A percentile compares a stretch with the other conserved stretches of the same genome.
phyloP scores from a whole-genome alignment of 495 filamentous ascomycete genomes.

The Aspergillus baeticus region DNA sequence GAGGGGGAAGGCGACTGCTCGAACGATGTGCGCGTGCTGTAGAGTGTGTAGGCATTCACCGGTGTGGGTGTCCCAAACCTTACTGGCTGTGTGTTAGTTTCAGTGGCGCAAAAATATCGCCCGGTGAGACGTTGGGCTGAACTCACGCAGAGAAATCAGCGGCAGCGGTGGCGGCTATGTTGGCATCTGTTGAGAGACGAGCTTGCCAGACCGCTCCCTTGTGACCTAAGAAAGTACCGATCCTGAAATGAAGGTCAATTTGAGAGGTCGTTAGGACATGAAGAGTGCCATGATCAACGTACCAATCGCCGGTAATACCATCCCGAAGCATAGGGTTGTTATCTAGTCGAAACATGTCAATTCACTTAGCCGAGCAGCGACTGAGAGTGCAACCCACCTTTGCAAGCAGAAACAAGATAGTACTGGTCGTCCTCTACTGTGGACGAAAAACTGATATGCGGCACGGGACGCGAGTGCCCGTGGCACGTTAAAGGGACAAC shows the following conservation, averaged over 20 bases:
- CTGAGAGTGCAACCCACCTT: slow-evolving; percentile 56
- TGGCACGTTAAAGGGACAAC: slow-evolving; percentile 94
- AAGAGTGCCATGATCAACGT: slow-evolving; percentile 23
- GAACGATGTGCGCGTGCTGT: slow-evolving; percentile 90
- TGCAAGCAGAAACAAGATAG: slow-evolving; percentile 97
- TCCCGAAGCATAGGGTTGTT: slow-evolving; percentile 98
- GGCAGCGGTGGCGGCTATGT: slow-evolving; percentile 85
- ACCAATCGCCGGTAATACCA: slow-evolving; percentile 94
- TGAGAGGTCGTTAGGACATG: not conserved
- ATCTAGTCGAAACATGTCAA: slow-evolving; percentile 50
- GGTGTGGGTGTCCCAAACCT: slow-evolving; percentile 94
- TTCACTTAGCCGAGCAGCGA: not conserved
- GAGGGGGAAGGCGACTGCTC: slow-evolving; percentile 83
- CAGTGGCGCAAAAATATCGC: not conserved
- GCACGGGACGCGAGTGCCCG: slow-evolving; percentile 93
- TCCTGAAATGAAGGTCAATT: slow-evolving; percentile 47
- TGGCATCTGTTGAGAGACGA: slow-evolving; percentile 82
- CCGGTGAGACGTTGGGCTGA: not conserved
- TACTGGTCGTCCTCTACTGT: slow-evolving; percentile 84
- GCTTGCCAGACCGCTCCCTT: slow-evolving; percentile 98
- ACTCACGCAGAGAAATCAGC: slow-evolving; percentile 93
- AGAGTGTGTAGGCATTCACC: slow-evolving; percentile 88
- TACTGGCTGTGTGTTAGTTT: slow-evolving; percentile 46
- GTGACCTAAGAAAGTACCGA: slow-evolving; percentile 96
- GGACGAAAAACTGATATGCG: slow-evolving; percentile 90